Evolutionary conservation across 345 rosid genomes (phyloP).

Genomic region (Salix koriyanagi): DNA sequence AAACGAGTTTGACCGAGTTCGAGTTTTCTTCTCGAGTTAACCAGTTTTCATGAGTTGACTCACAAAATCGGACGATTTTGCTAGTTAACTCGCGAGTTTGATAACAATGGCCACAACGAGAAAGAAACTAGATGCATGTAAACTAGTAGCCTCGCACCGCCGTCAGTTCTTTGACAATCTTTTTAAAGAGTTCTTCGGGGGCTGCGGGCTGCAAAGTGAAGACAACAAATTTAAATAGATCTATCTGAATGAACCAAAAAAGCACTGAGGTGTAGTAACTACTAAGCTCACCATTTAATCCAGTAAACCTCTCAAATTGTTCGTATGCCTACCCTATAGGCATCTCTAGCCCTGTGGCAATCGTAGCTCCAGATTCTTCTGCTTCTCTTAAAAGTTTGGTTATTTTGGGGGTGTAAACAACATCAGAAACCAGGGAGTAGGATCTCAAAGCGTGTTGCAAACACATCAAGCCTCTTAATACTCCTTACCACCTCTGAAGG

Average conservation of each 20-base stretch:
- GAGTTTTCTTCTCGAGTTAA: too few relatives aligned
- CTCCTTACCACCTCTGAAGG: neutral
- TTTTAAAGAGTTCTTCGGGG: constrained; percentile 61
- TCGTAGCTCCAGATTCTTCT: constrained; percentile 65
- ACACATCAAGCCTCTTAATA: neutral
- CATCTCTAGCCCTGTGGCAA: constrained; percentile 81
- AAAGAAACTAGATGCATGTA: neutral
- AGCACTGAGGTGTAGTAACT: neutral
- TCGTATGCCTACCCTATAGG: constrained; percentile 87
- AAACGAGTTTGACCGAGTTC: too few relatives aligned
- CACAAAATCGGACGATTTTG: too few relatives aligned
- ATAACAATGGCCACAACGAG: neutral
- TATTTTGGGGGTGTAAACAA: constrained; percentile 77
- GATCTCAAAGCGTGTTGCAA: constrained; percentile 64
- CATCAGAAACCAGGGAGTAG: constrained; percentile 77
- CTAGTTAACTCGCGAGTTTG: too few relatives aligned
- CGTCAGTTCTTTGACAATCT: constrained; percentile 40
- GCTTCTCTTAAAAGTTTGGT: constrained; percentile 84
- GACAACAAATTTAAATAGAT: neutral
- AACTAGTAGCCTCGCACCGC: neutral
- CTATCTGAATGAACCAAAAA: neutral
- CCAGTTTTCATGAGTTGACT: too few relatives aligned
- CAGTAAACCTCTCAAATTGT: constrained; percentile 80
- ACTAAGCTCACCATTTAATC: constrained; percentile 54
- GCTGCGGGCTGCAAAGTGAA: constrained; percentile 46